Base-by-base conservation (phyloP, 345 rosid species). In the Laguncularia racemosa region DNA sequence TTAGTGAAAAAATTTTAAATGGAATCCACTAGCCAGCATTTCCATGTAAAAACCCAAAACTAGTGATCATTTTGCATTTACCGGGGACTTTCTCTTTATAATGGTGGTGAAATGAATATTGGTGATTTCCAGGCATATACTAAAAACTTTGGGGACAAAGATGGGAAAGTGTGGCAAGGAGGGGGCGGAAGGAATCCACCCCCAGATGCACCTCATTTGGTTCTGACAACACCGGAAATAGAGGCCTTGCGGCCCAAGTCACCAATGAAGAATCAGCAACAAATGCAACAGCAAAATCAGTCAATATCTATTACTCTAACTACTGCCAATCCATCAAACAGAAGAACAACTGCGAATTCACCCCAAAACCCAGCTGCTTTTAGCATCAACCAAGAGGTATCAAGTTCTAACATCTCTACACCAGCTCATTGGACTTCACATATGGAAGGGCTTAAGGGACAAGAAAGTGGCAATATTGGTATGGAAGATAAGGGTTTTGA, bases 131-230 rank as follows among this genome's bases (percentile, higher is more conserved):
- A 93, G 99, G 73, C 90, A 15, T 93, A 81, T 66, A 54, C 59
- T 44, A 83, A 69, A 66, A 89, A 73, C 74, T 93, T 93, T 17
- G 70, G 84, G 10, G 97, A 93, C 77, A 85, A 84, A 74, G 99
- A 93, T 52, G 97, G 99, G 53, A 90, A 85, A 68, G 90, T 90
- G 40, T 93, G 97, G 97, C 99, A 85, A 85, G 97, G 97, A 56
- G 99, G 95, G 16, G 95, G 97, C 52, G 99, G 99, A 16, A 73
- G 97, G 67, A 89, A 93, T 62, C 97, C 97, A 1, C 99, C 90
- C 17, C 96, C 96, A 1, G 97, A 85, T 12, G 89, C 97, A 23
- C 80, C 92, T 19, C 99, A 89, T 72, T 89, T 93, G 3, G 85
- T 89, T 12, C 63, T 84, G 46, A 89, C 97, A 16, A 89, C 95